Evolutionary conservation across 495 filamentous ascomycete species (phyloP).

Genomic region (Annulohypoxylon bovei): DNA sequence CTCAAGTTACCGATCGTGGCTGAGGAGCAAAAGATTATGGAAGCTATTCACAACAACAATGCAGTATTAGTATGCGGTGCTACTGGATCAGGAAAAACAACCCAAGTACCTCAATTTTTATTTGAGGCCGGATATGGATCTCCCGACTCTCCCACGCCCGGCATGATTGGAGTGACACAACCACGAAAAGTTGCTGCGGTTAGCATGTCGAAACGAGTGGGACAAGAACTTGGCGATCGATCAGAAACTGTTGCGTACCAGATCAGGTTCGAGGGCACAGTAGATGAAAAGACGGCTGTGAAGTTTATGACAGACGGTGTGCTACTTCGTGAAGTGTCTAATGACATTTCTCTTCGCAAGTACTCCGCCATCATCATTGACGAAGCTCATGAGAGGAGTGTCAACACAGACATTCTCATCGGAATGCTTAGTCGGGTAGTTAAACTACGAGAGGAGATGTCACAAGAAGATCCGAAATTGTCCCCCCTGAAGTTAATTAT

Average conservation of each 20-base stretch:
- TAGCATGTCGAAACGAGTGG: constrained; percentile 93
- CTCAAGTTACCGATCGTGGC: constrained; percentile 88
- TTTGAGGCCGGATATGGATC: constrained; percentile 93
- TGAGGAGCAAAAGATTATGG: constrained; percentile 98
- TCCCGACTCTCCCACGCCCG: constrained; percentile 78
- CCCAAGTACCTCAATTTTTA: constrained; percentile 94
- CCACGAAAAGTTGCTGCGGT: constrained; percentile 86
- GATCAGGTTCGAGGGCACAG: constrained; percentile 91
- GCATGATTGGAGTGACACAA: constrained; percentile 95
- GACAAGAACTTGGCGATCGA: constrained; percentile 78
- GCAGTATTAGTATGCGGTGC: constrained; percentile 93
- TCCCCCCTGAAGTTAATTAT: constrained; percentile 92
- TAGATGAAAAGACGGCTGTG: constrained; percentile 84
- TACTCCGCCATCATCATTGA: constrained; percentile 96
- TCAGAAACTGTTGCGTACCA: constrained; percentile 84
- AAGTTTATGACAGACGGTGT: constrained; percentile 99
- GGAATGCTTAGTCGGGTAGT: constrained; percentile 95
- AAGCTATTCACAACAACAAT: constrained; percentile 90
- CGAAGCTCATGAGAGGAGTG: constrained; percentile 96
- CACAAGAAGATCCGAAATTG: constrained; percentile 60
- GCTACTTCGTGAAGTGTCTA: constrained; percentile 86
- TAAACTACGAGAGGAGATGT: constrained; percentile 66
- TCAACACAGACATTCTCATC: constrained; percentile 97
- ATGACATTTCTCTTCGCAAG: constrained; percentile 90
- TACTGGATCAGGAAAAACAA: constrained; percentile 97